Evolutionary conservation across 345 rosid genomes (phyloP).

Genomic region (Heritiera fomes): DNA sequence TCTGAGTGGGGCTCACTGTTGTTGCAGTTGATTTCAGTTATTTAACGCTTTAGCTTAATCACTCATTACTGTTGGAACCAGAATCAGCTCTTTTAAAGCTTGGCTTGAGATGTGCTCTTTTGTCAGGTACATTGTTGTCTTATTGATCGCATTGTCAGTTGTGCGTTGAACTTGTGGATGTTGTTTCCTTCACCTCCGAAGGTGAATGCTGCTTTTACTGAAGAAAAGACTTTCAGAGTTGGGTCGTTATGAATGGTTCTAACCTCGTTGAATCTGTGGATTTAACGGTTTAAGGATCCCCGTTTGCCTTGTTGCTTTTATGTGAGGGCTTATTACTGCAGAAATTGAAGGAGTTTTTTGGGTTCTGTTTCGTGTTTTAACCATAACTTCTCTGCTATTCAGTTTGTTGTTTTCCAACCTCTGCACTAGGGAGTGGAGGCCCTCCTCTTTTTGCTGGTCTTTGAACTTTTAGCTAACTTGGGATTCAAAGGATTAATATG

Average conservation of each 20-base stretch:
- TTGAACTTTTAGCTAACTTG: conserved; percentile 20
- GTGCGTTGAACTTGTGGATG: background rate
- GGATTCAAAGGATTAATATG: conserved; percentile 40
- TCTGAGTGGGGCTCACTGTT: conserved; percentile 37
- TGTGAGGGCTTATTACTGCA: background rate
- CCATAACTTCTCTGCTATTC: conserved; percentile 24
- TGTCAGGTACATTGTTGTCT: conserved; percentile 27
- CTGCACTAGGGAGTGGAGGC: conserved; percentile 21
- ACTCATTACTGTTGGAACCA: conserved; percentile 28
- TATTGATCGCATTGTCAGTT: conserved; percentile 19
- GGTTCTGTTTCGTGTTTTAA: conserved; percentile 7
- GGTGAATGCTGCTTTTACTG: conserved; percentile 7
- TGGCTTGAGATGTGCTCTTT: conserved; percentile 21
- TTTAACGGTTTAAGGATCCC: background rate
- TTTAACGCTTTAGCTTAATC: conserved; percentile 40
- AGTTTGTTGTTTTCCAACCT: conserved; percentile 24
- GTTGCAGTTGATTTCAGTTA: conserved; percentile 32
- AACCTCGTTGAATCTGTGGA: conserved; percentile 20
- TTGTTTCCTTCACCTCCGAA: background rate
- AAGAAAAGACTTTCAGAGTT: conserved; percentile 7
- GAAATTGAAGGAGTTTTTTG: conserved; percentile 13
- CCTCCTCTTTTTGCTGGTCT: conserved; percentile 13
- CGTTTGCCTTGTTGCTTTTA: conserved; percentile 17
- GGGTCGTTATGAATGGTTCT: background rate
- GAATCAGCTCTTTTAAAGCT: conserved; percentile 24